Conservation (phyloP, 78 protist species). For the Chrysochromulina parva region DNA sequence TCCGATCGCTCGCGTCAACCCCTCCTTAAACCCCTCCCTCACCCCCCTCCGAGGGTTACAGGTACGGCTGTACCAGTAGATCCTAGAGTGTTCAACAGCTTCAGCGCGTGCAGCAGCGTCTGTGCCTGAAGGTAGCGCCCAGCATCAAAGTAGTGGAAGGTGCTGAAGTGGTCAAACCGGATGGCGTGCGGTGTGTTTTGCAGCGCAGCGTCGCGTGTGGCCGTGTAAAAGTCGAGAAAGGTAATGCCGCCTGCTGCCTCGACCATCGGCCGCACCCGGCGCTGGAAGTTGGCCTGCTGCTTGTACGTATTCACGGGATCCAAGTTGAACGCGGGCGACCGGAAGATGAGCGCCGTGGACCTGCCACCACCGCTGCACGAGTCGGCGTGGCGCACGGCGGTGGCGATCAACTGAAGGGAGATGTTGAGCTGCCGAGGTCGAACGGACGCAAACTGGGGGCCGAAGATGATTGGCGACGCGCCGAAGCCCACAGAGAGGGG, state of each 20-base stretch:
- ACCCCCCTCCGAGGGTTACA: too few species aligned
- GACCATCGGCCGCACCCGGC: not conserved
- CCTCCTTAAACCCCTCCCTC: too few species aligned
- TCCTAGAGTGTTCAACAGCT: too few species aligned
- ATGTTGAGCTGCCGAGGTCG: too few species aligned
- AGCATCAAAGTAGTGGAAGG: not conserved
- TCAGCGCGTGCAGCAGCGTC: not conserved
- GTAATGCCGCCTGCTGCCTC: not conserved
- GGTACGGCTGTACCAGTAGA: too few species aligned
- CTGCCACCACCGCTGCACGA: too few species aligned
- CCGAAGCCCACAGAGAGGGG: not conserved
- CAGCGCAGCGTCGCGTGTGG: not conserved
- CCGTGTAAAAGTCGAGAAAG: not conserved
- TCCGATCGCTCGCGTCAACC: too few species aligned
- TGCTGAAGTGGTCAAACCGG: not conserved
- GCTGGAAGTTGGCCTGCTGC: not conserved
- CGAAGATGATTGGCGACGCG: not conserved
- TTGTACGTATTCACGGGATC: not conserved
- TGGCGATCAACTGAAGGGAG: too few species aligned
- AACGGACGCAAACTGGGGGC: not conserved
- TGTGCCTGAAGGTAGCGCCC: slow-evolving; percentile 2
- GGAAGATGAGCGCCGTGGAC: not conserved
- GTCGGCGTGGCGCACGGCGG: too few species aligned
- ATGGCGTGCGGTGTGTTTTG: not conserved
- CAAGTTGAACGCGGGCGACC: slow-evolving; percentile 3